A percentile compares a stretch with the other conserved stretches of the same genome.
Conservation (phyloP, 768 basidiomycete genomes). For the Tricholomella constricta region DNA sequence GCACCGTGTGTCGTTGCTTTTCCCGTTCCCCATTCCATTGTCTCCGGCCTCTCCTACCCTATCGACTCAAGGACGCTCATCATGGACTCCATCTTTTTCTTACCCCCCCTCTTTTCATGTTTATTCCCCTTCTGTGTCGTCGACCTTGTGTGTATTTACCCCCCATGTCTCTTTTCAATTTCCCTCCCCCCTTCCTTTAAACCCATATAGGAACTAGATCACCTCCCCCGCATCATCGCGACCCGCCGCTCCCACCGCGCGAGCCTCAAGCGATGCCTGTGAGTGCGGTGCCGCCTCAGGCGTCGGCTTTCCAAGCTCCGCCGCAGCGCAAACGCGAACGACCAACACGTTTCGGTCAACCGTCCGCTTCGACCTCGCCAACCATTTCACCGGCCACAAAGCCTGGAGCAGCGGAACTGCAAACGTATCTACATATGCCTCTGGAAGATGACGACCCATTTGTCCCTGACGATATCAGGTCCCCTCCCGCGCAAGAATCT, state of each 20-base stretch:
- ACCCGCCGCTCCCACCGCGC: not conserved
- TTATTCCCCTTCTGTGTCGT: conserved; percentile 36
- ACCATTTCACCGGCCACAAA: conserved; percentile 1
- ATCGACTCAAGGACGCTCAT: conserved; percentile 43
- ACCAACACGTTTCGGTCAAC: conserved; percentile 27
- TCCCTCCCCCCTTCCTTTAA: conserved; percentile 34
- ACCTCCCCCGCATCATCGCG: conserved; percentile 33
- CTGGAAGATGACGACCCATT: conserved; percentile 24
- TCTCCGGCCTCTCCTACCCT: conserved; percentile 30
- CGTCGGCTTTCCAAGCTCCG: conserved; percentile 6
- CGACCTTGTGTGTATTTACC: conserved; percentile 25
- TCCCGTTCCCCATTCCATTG: conserved; percentile 23
- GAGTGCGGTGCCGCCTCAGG: not conserved
- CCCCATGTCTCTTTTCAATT: conserved; percentile 26
- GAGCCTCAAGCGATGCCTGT: conserved; percentile 1
- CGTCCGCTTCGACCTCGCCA: conserved; percentile 3
- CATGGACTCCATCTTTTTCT: conserved; percentile 40
- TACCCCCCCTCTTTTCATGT: conserved; percentile 33
- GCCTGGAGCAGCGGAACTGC: conserved; percentile 2
- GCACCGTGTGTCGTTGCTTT: conserved; percentile 26
- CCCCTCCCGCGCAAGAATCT: conserved; percentile 9
- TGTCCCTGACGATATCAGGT: conserved; percentile 23
- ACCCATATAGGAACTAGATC: conserved; percentile 52
- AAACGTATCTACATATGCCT: not conserved
- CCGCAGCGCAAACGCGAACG: conserved; percentile 19